These are phyloP conservation scores for Cercospora sp. DNA, from an alignment of 2,329 filamentous ascomycete genomes.

Conservation along the genomic window DNA sequence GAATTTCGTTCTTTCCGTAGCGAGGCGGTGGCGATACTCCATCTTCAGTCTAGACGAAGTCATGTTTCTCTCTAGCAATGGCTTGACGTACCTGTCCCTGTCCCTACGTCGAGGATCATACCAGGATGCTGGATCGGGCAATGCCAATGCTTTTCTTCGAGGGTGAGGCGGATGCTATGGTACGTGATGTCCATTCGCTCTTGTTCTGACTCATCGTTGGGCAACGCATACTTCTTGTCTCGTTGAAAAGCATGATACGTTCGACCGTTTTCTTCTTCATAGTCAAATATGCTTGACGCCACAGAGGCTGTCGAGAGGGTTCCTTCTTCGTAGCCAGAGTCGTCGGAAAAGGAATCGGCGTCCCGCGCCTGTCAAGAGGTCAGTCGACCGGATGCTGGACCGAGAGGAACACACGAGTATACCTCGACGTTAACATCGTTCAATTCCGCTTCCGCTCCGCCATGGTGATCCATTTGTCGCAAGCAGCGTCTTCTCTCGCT, in stretches of 20 bases:
- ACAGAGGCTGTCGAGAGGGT: slow-evolving; percentile 31
- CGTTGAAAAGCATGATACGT: slow-evolving; percentile 35
- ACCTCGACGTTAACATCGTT: slow-evolving; percentile 23
- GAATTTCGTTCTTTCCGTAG: neutral
- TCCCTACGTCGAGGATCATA: slow-evolving; percentile 52
- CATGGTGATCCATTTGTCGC: slow-evolving; percentile 10
- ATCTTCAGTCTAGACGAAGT: neutral
- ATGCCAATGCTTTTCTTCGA: slow-evolving; percentile 32
- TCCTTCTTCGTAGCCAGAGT: slow-evolving; percentile 28
- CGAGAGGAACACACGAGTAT: neutral
- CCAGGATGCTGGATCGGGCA: slow-evolving; percentile 34
- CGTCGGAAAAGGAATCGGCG: slow-evolving; percentile 20
- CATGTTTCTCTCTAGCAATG: neutral
- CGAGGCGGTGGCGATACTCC: neutral
- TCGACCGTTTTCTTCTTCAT: slow-evolving; percentile 27
- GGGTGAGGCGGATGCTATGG: slow-evolving; percentile 24
- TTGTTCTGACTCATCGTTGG: slow-evolving; percentile 34
- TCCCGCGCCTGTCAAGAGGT: slow-evolving; percentile 16
- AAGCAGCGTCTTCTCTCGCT: neutral
- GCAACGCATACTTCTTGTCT: slow-evolving; percentile 31
- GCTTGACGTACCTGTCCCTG: slow-evolving; percentile 40
- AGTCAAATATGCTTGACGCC: slow-evolving; percentile 38
- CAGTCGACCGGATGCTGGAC: neutral
- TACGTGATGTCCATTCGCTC: slow-evolving; percentile 35
- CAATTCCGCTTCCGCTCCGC: slow-evolving; percentile 15